Conservation (phyloP, 768 basidiomycete species). For the Tulasnella sp. region DNA sequence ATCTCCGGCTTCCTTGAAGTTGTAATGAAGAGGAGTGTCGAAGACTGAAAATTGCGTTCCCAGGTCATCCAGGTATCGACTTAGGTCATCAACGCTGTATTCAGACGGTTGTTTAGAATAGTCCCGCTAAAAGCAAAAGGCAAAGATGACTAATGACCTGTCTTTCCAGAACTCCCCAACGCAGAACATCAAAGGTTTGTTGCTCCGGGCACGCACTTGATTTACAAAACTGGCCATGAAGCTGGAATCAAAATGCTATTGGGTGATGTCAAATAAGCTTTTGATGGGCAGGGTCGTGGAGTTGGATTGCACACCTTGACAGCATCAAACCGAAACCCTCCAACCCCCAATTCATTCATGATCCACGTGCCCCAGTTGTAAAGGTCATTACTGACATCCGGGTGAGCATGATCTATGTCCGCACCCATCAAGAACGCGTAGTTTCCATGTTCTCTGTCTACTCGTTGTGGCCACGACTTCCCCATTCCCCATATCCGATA, state of each 20-base stretch:
- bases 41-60: slow-evolving; percentile 29
- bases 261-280: not conserved
- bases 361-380: slow-evolving; percentile 29
- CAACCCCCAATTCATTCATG: slow-evolving; percentile 27
- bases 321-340: slow-evolving; percentile 34
- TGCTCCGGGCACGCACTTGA: slow-evolving; percentile 28
- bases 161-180: slow-evolving; percentile 38
- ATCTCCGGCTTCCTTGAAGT: slow-evolving; percentile 30
- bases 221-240: slow-evolving; percentile 29
- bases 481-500: slow-evolving; percentile 30
- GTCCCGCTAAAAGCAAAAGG: not conserved
- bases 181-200: slow-evolving; percentile 30
- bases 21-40: slow-evolving; percentile 30
- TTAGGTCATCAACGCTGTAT: not conserved
- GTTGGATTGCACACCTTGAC: slow-evolving; percentile 23
- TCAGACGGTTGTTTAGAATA: no score
- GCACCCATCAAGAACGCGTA: slow-evolving; percentile 20
- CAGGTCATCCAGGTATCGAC: not conserved
- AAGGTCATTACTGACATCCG: slow-evolving; percentile 27
- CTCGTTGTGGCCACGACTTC: slow-evolving; percentile 27
- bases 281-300: not conserved
- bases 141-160: slow-evolving; percentile 1
- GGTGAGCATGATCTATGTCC: slow-evolving; percentile 28
- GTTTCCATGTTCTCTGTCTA: slow-evolving; percentile 28
- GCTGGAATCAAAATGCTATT: slow-evolving; percentile 26